Conservation (phyloP, 768 basidiomycete genomes). For the Pisolithus tinctorius region DNA sequence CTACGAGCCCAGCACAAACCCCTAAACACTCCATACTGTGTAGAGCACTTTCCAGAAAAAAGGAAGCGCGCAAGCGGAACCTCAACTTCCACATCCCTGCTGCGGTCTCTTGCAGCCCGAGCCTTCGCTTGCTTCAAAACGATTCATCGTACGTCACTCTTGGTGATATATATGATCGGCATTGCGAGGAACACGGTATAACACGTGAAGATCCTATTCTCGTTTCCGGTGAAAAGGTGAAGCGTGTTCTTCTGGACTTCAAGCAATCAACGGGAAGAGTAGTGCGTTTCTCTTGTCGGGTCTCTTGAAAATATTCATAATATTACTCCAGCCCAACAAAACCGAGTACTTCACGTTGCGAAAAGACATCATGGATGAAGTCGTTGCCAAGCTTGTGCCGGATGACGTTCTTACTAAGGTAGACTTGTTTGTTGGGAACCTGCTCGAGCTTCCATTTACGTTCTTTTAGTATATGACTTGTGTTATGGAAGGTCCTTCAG, state of each 20-base stretch:
- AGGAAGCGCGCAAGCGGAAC: constrained; percentile 89
- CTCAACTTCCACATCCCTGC: constrained; percentile 88
- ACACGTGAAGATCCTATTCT: constrained; percentile 85
- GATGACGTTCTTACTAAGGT: constrained; percentile 84
- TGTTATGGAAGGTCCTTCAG: constrained; percentile 75
- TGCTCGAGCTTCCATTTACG: background rate
- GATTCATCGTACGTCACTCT: constrained; percentile 88
- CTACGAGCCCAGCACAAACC: background rate
- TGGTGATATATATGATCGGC: constrained; percentile 90
- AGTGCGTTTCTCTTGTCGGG: constrained; percentile 14
- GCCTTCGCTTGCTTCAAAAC: constrained; percentile 79
- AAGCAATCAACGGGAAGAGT: constrained; percentile 40
- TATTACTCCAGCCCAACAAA: constrained; percentile 43
- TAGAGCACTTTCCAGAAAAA: constrained; percentile 80
- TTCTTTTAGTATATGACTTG: constrained; percentile 76
- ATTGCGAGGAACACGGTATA: constrained; percentile 70
- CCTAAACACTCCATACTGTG: constrained; percentile 1
- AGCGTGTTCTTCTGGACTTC: constrained; percentile 57
- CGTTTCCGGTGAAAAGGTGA: constrained; percentile 78
- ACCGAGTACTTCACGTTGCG: constrained; percentile 63
- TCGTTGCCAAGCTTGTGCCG: constrained; percentile 80
- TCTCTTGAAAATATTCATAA: background rate
- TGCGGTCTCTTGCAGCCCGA: constrained; percentile 77
- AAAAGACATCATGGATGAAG: constrained; percentile 86
- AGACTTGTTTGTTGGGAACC: constrained; percentile 17